A percentile compares a stretch with the other conserved stretches of the same genome.
Conservation (phyloP, 257 asterid genomes). For the Apocynum venetum region DNA sequence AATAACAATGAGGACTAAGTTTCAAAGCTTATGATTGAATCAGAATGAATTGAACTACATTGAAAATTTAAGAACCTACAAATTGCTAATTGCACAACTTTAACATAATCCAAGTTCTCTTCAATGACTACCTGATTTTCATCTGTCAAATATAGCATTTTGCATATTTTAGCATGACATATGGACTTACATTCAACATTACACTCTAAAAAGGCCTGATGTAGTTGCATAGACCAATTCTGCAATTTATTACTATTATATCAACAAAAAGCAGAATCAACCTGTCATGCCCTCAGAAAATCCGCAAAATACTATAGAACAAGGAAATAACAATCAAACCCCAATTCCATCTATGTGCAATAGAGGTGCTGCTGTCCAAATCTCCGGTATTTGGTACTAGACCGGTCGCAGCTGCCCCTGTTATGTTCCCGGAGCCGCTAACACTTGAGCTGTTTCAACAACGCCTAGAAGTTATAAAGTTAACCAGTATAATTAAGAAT, state of each 20-base stretch:
- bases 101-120: neutral
- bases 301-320: conserved; percentile 21
- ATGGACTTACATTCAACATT: neutral
- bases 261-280: conserved; percentile 13
- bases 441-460: conserved; percentile 37
- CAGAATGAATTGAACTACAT: neutral
- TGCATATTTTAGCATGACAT: neutral
- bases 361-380: conserved; percentile 30
- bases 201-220: conserved; percentile 16
- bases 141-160: neutral
- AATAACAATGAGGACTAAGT: neutral
- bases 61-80: neutral
- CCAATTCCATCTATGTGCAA: conserved; percentile 16
- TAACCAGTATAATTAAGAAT: neutral
- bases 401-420: conserved; percentile 29
- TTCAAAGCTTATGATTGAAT: neutral
- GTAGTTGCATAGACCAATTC: conserved; percentile 23
- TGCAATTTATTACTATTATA: conserved; percentile 12
- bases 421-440: conserved; percentile 28
- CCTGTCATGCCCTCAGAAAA: conserved; percentile 17
- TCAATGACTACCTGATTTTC: neutral
- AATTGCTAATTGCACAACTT: neutral
- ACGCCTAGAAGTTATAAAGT: neutral
- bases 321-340: conserved; percentile 20
- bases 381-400: conserved; percentile 29